phyloP scores from a whole-genome alignment of 345 rosid species.

The Eucalyptus pauciflora region DNA sequence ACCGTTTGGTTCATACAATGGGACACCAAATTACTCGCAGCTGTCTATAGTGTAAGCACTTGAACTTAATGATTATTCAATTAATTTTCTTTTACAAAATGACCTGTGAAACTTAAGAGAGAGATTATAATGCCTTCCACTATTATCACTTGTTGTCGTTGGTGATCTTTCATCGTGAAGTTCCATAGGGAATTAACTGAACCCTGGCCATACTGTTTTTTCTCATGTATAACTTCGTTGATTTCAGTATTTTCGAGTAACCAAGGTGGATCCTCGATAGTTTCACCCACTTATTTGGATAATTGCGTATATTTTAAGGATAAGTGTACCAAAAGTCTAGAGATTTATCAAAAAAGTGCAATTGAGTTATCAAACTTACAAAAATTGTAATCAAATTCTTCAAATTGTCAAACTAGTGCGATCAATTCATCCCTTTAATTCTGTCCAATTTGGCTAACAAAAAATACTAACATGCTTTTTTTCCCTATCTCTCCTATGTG shows the following conservation, averaged over 20 bases:
- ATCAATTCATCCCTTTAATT: rapidly evolving
- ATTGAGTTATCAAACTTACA: too few species aligned
- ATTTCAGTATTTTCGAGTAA: background rate
- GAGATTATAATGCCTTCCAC: background rate
- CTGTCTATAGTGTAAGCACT: constrained; percentile 55
- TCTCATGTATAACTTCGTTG: background rate
- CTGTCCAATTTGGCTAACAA: rapidly evolving
- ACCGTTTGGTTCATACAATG: constrained; percentile 48
- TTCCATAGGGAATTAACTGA: background rate
- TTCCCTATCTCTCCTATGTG: too few species aligned
- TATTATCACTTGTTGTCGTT: background rate
- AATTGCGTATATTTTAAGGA: too few species aligned
- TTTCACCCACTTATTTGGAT: background rate
- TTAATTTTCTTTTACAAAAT: background rate
- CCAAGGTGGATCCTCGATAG: background rate
- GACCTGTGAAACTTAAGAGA: background rate
- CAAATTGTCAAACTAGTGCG: rapidly evolving
- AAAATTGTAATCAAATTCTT: too few species aligned
- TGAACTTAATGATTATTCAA: background rate
- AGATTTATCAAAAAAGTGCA: too few species aligned
- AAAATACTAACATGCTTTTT: too few species aligned
- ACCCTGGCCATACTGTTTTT: background rate
- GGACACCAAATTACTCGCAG: constrained; percentile 69
- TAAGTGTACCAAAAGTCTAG: rapidly evolving
- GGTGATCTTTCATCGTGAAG: background rate